A percentile compares a stretch with the other conserved stretches of the same genome.
phyloP scores from a whole-genome alignment of 106 monocot species.

The Apostasia ramifera region DNA sequence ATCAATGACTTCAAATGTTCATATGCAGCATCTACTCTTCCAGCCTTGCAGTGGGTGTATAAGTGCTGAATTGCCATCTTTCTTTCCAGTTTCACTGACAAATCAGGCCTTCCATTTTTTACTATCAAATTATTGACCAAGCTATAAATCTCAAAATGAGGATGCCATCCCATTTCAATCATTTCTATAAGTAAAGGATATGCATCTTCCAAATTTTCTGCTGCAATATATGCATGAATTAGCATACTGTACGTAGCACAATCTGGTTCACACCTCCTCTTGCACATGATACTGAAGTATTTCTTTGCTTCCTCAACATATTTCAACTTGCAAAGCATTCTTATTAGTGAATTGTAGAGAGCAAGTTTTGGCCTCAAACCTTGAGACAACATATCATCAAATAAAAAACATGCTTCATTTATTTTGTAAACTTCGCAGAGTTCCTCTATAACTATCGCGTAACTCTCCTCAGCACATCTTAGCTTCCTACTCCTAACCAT shows the following conservation, averaged over 20 bases:
- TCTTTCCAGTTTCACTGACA: conserved; percentile 21
- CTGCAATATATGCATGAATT: conserved; percentile 19
- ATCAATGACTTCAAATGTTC: conserved; percentile 20
- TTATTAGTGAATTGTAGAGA: conserved; percentile 29
- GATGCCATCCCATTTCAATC: conserved; percentile 26
- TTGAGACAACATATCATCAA: conserved; percentile 17
- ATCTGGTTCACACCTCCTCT: conserved; percentile 26
- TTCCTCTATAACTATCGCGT: conserved; percentile 13
- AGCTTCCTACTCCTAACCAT: conserved; percentile 12
- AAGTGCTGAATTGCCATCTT: conserved; percentile 21
- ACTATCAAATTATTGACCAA: conserved; percentile 19
- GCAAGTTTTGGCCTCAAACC: conserved; percentile 24
- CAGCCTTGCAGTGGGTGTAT: conserved; percentile 22
- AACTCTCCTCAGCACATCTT: conserved; percentile 18
- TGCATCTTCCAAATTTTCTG: conserved; percentile 23
- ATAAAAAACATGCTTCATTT: conserved; percentile 22
- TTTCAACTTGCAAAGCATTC: conserved; percentile 20
- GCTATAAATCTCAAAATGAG: conserved; percentile 18
- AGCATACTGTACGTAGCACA: conserved; percentile 28
- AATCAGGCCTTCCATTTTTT: conserved; percentile 14
- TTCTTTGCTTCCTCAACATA: conserved; percentile 21
- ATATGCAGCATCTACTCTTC: conserved; percentile 27
- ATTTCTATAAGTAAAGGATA: conserved; percentile 30
- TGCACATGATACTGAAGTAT: conserved; percentile 30
- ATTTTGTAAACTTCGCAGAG: conserved; percentile 17